Base-by-base conservation (phyloP, 1,284 basidiomycete genomes). In the Ceratobasidium sp. region DNA sequence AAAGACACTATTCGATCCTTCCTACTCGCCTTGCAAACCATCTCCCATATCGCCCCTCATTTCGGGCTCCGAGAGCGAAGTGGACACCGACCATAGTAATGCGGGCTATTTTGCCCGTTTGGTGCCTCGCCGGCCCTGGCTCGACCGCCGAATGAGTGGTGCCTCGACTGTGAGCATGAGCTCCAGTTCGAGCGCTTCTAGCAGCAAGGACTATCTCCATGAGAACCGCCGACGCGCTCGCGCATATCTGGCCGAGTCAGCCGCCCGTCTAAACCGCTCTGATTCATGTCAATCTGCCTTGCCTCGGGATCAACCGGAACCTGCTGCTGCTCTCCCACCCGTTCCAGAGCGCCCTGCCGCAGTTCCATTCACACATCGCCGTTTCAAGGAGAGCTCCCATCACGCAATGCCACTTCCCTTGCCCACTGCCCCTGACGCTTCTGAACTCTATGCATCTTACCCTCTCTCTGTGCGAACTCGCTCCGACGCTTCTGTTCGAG, bases 371-470 rank as follows among this genome's bases (percentile, higher is more conserved):
- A 66, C 62, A 8, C 62, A 66, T 29, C 62, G 62, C 19, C 62
- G 62, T n/a, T 66, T 66, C 62, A 66, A 66, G 27, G 62, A 66
- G 52, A 66, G 62, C 62, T 66, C 62, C 11, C 62, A 66, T 29
- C 62, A 66, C 29, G 62, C 62, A 7, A 66, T 66, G 50, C 21
- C 62, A 14, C 42, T 66, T 3, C 62, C 62, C 5, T 42, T 66
- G 13, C 62, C 62, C 8, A 56, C 52, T n/a, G 52, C 62, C 52
- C 62, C 62, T 25, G 62, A 66, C 39, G 62, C 62, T 25, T 66
- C 62, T 16, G 52, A 66, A 27, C 62, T 66, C 27, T 66, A 66
- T 42, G 52, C 50, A 19, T 54, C 50, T 1, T 66, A 66, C 19
- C 60, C 60, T 21, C 60, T 66, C n/a, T 66, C 60, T 16, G 50